These are phyloP conservation scores for Cadophora sp. DNA, from an alignment of 2,329 filamentous ascomycete species.

Conservation along the genomic window DNA sequence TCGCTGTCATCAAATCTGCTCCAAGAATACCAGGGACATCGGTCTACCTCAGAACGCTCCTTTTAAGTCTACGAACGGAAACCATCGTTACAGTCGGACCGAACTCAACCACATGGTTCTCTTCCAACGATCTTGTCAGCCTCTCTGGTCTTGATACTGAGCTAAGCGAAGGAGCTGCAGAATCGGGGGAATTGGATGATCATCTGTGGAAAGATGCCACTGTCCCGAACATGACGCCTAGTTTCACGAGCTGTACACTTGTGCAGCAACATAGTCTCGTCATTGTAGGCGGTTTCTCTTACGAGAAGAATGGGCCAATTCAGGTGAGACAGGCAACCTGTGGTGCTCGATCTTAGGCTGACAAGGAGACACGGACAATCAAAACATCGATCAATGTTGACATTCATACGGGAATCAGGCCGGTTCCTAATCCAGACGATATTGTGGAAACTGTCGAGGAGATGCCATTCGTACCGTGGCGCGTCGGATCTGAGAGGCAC, in stretches of 20 bases:
- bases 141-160: neutral
- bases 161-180: neutral
- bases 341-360: neutral
- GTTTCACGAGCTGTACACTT: conserved; percentile 5
- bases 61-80: neutral
- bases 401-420: neutral
- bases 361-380: neutral
- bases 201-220: neutral
- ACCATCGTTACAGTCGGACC: conserved; percentile 2
- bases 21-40: neutral
- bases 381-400: conserved; percentile 1
- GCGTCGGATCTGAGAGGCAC: conserved; percentile 14
- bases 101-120: neutral
- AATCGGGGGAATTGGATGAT: neutral
- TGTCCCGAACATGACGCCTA: neutral
- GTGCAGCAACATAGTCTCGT: conserved; percentile 12
- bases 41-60: neutral
- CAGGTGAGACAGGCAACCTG: neutral
- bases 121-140: neutral
- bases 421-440: neutral
- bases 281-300: neutral
- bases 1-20: neutral
- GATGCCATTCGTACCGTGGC: neutral
- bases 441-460: neutral
- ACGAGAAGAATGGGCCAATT: neutral